Evolutionary conservation across 2,329 filamentous ascomycete species (phyloP), one percentile per base, ranked within the genome.

Genomic region (Fusarium heterosporum): DNA sequence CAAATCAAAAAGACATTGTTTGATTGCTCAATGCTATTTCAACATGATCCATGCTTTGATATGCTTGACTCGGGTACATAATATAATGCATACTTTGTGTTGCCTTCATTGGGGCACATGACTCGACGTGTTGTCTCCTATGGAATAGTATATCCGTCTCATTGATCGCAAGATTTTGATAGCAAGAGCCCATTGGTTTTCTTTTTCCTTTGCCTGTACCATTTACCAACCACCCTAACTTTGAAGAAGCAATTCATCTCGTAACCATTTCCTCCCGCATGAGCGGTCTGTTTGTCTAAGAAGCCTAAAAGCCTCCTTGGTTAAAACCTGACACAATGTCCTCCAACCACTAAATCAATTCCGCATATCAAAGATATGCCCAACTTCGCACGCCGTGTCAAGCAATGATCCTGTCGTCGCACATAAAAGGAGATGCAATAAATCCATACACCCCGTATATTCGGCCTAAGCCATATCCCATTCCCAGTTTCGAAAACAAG

Each of bases 211-310:
- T 41, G 46, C 47, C 26, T 29, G 41, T 22, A 40, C 42, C 45
- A 29, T 42, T 47, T 47, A 14, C 53, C 28, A 41, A 39, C 46
- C 47, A 17, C 25, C 48, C 43, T 13, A 32, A 29, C 29, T 61
- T 52, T 39, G 32, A 60, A 42, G 46, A 60, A 60, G 34, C 42
- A 62, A 61, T 47, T 69, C 68, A 40, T 55, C 36, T 54, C 45
- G 38, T 54, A 17, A 55, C 39, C 65, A 32, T 55, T 54, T 62
- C 67, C 62, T 66, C 71, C 71, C 71, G 71, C 71, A 71, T 51
- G 71, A 73, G 69, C 71, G 71, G 69, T 71, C 65, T 63, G 58
- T 65, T 62, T 62, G 61, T 73, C 71, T 72, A 73, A 62, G 68
- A 70, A 68, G 36, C 71, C 71, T 71, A 61, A 25, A 53, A 72